Percentiles rank a stretch among this genome's conserved stretches.
phyloP scores from a whole-genome alignment of 2,329 filamentous ascomycete genomes.

The Hyphodiscus sp. region DNA sequence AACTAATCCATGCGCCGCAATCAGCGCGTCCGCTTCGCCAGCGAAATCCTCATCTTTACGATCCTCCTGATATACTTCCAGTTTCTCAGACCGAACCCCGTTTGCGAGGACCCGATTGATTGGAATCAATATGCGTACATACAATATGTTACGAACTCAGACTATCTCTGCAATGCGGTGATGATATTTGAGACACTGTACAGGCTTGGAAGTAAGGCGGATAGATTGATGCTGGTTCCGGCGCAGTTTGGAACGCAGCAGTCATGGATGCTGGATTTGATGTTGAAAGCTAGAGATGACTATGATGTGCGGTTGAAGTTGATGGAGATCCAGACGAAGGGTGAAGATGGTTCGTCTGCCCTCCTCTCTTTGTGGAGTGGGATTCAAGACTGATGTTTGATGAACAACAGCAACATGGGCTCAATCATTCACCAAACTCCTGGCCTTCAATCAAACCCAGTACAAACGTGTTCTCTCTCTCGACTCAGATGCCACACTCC shows the following conservation, averaged over 20 bases:
- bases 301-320: constrained; percentile 40
- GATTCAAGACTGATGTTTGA: not conserved
- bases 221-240: constrained; percentile 43
- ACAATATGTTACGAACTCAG: constrained; percentile 40
- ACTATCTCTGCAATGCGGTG: constrained; percentile 42
- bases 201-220: constrained; percentile 36
- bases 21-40: not conserved
- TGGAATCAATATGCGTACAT: constrained; percentile 41
- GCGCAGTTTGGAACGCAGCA: constrained; percentile 30
- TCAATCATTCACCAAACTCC: constrained; percentile 49
- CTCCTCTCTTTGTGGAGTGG: not conserved
- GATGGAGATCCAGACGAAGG: constrained; percentile 33
- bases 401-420: constrained; percentile 39
- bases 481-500: constrained; percentile 58
- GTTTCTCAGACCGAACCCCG: not conserved
- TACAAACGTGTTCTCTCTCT: constrained; percentile 50
- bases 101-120: constrained; percentile 21
- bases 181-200: constrained; percentile 37
- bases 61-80: not conserved
- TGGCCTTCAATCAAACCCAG: constrained; percentile 48
- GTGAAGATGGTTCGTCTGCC: constrained; percentile 27
- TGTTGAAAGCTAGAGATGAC: constrained; percentile 37
- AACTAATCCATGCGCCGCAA: not conserved
- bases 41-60: not conserved
- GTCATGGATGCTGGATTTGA: constrained; percentile 28